phyloP scores from a whole-genome alignment of 176 grass and related monocot species.

The Stipa capillata region DNA sequence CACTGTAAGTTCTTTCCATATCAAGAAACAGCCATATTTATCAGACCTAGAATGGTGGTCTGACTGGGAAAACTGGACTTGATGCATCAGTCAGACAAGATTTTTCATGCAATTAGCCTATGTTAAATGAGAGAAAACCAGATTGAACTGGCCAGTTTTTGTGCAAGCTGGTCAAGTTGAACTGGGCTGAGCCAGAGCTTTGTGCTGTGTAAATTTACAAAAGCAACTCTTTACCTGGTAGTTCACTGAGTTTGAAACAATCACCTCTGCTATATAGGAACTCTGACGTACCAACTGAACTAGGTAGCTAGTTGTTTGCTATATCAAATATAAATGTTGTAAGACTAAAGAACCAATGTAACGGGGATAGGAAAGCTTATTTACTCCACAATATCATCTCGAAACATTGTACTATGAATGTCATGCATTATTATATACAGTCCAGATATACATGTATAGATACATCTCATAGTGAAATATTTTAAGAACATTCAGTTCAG shows the following conservation, averaged over 20 bases:
- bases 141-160: neutral
- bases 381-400: neutral
- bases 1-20: constrained; percentile 43
- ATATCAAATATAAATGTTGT: neutral
- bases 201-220: neutral
- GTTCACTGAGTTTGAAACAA: neutral
- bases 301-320: neutral
- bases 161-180: neutral
- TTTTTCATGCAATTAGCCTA: neutral
- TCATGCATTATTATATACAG: neutral
- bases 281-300: neutral
- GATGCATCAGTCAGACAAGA: neutral
- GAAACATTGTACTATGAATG: neutral
- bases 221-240: neutral
- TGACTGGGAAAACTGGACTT: too few relatives aligned
- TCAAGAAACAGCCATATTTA: constrained; percentile 5
- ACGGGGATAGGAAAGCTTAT: neutral
- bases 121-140: neutral
- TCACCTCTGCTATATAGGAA: neutral
- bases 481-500: neutral
- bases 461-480: neutral
- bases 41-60: too few relatives aligned
- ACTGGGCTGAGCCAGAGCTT: neutral
- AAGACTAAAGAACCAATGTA: neutral
- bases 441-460: neutral